Percentiles rank a stretch among this genome's conserved stretches.
Evolutionary conservation across 805 yeast species (phyloP).

Genomic region (Sugiyamaella floridensis): DNA sequence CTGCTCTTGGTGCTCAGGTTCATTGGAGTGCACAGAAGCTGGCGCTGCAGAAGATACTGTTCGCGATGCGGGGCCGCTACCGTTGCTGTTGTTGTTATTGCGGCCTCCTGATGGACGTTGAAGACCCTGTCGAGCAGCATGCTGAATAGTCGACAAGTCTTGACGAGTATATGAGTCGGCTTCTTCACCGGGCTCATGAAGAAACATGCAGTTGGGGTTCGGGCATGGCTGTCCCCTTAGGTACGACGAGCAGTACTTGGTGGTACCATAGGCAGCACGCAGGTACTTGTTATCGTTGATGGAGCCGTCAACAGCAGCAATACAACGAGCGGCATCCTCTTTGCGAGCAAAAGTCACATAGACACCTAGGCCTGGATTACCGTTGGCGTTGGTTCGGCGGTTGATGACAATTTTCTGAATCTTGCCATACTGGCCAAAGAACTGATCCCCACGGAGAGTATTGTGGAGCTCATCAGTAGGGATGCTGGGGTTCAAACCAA

Average conservation of each 20-base stretch:
- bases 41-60: background rate
- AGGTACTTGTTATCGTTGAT: conserved; percentile 83
- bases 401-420: conserved; percentile 91
- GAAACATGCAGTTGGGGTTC: conserved; percentile 96
- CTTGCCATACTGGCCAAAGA: conserved; percentile 98
- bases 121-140: conserved; percentile 30
- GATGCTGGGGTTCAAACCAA: conserved; percentile 83
- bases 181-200: conserved; percentile 99
- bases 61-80: background rate
- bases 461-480: conserved; percentile 81
- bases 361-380: conserved; percentile 80
- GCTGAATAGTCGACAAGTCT: conserved; percentile 66
- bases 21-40: background rate
- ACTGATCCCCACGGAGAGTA: conserved; percentile 78
- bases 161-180: conserved; percentile 94
- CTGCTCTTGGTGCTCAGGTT: background rate
- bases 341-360: conserved; percentile 89
- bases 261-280: conserved; percentile 96
- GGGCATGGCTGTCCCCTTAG: conserved; percentile 94
- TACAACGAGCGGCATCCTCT: conserved; percentile 93
- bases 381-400: conserved; percentile 53
- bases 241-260: conserved; percentile 96
- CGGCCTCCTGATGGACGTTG: conserved; percentile 9
- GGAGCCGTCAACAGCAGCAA: conserved; percentile 86
- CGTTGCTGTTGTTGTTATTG: background rate